phyloP scores from a whole-genome alignment of 176 grass and related monocot species.

The Thalia dealbata region DNA sequence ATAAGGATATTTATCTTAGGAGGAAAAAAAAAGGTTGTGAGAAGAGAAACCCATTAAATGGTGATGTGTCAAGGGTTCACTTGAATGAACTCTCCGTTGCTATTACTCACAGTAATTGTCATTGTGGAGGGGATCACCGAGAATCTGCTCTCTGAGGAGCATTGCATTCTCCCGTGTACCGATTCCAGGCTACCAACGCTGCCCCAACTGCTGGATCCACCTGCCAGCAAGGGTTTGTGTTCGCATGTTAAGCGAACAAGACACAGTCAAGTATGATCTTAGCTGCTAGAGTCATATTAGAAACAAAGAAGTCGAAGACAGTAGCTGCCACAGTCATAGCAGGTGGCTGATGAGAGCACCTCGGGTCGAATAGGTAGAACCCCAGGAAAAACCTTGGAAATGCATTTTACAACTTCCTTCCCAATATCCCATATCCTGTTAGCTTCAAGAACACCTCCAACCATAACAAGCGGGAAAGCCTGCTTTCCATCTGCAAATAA shows the following conservation, averaged over 20 bases:
- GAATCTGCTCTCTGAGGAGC: slow-evolving; percentile 36
- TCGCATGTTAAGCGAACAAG: not conserved
- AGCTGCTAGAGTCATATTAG: not conserved
- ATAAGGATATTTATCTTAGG: not conserved
- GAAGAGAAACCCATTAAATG: not conserved
- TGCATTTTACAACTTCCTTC: slow-evolving; percentile 63
- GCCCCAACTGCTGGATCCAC: slow-evolving; percentile 87
- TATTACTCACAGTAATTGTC: not conserved
- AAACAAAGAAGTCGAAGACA: not conserved
- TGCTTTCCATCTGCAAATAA: slow-evolving; percentile 71
- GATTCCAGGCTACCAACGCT: slow-evolving; percentile 63
- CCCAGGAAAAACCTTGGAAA: slow-evolving; percentile 69
- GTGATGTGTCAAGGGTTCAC: not conserved
- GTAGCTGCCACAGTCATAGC: not conserved
- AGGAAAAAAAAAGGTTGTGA: too few species aligned
- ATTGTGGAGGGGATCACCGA: not conserved
- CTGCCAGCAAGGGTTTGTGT: slow-evolving; percentile 14
- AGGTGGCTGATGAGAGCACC: slow-evolving; percentile 19
- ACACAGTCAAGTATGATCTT: not conserved
- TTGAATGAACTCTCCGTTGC: not conserved
- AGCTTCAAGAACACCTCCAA: slow-evolving; percentile 89
- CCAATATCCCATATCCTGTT: slow-evolving; percentile 91
- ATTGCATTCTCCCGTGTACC: slow-evolving; percentile 32
- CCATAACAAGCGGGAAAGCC: slow-evolving; percentile 83
- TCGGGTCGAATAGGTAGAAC: slow-evolving; percentile 60